Evolutionary conservation across 163 green algal species (phyloP).

Genomic region (Trebouxiophyceae sp.): DNA sequence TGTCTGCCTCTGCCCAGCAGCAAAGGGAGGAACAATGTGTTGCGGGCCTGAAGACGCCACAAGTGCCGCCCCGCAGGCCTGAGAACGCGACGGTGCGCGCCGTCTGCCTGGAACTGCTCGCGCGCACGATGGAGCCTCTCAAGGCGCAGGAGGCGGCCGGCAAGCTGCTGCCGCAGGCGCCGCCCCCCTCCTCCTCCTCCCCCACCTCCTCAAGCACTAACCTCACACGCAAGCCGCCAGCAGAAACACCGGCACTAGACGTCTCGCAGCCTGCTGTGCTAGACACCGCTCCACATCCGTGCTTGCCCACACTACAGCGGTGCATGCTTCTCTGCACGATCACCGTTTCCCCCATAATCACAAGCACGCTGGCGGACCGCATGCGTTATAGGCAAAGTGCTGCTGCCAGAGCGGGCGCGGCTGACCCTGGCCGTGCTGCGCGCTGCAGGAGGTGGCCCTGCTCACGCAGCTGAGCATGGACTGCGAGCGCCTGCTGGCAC

Average conservation of each 20-base stretch:
- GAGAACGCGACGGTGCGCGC: conserved; percentile 45
- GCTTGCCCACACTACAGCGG: background rate
- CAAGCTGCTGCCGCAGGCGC: conserved; percentile 44
- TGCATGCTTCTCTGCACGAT: background rate
- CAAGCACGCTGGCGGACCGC: background rate
- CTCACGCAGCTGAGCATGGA: conserved; percentile 35
- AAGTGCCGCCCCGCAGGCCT: conserved; percentile 18
- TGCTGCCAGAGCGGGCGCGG: background rate
- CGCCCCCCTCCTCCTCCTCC: too few relatives aligned
- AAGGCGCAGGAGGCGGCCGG: conserved; percentile 37
- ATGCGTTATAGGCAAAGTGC: too few relatives aligned
- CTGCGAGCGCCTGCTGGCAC: conserved; percentile 43
- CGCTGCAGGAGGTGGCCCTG: conserved; percentile 34
- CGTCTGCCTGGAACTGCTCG: conserved; percentile 56
- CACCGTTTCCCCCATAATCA: background rate
- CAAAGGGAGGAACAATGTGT: too few relatives aligned
- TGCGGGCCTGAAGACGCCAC: too few relatives aligned
- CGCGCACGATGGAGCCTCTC: conserved; percentile 39
- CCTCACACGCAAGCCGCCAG: too few relatives aligned
- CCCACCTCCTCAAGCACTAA: too few relatives aligned
- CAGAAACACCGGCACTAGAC: too few relatives aligned
- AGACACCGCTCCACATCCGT: too few relatives aligned
- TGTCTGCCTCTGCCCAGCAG: too few relatives aligned
- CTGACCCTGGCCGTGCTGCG: background rate
- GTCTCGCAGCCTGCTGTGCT: too few relatives aligned